Evolutionary conservation across 306 rosid species (phyloP).

Genomic region (Astragalus membranaceus): DNA sequence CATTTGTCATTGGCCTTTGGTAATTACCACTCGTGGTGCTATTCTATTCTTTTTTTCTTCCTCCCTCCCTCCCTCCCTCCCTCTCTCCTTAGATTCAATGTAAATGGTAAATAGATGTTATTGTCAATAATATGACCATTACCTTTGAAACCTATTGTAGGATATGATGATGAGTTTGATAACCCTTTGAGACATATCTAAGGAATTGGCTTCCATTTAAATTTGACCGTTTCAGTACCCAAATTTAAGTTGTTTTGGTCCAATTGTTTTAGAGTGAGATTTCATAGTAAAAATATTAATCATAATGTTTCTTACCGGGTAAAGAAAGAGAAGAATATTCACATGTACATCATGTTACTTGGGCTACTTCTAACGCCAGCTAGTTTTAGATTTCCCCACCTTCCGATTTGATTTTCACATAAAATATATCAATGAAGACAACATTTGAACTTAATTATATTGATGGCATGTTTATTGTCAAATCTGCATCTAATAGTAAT

Average conservation of each 20-base stretch:
- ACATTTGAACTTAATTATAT: conserved; percentile 10
- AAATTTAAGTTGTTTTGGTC: conserved; percentile 1
- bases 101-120: neutral
- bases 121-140: neutral
- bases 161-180: neutral
- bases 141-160: neutral
- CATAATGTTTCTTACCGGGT: neutral
- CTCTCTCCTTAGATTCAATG: no score
- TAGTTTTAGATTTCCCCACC: neutral
- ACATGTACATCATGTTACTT: neutral
- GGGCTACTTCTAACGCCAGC: conserved; percentile 16
- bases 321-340: neutral
- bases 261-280: neutral
- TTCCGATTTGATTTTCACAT: neutral
- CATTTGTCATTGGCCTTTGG: no score
- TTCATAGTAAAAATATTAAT: neutral
- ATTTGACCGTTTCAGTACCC: neutral
- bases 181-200: neutral
- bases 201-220: neutral
- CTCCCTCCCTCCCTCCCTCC: no score
- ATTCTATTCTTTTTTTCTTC: no score
- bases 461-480: neutral
- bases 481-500: conserved; percentile 6
- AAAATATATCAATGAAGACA: conserved; percentile 15
- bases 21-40: no score